Evolutionary conservation across 2,329 filamentous ascomycete species (phyloP).

Genomic region (Rhinocladiella mackenziei): DNA sequence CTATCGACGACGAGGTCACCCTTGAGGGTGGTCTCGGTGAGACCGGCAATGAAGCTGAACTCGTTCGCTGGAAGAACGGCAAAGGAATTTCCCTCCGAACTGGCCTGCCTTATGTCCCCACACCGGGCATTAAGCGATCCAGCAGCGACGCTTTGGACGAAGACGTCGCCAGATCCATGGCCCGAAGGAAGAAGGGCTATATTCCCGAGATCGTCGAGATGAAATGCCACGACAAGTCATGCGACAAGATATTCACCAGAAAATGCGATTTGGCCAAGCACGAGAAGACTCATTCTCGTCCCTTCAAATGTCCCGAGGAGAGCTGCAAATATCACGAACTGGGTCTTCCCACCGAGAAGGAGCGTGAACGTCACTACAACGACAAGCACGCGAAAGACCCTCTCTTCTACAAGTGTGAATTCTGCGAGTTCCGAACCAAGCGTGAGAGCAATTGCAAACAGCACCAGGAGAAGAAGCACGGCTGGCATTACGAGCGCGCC

Average conservation of each 20-base stretch:
- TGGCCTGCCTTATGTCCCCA: slow-evolving; percentile 57
- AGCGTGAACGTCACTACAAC: slow-evolving; percentile 91
- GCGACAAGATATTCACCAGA: slow-evolving; percentile 89
- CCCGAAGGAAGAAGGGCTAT: slow-evolving; percentile 88
- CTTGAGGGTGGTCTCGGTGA: slow-evolving; percentile 76
- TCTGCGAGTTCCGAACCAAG: slow-evolving; percentile 91
- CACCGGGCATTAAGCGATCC: slow-evolving; percentile 49
- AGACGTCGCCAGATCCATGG: slow-evolving; percentile 88
- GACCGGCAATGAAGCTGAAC: slow-evolving; percentile 76
- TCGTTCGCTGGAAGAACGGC: slow-evolving; percentile 77
- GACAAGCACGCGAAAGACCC: slow-evolving; percentile 87
- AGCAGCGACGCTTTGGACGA: slow-evolving; percentile 64
- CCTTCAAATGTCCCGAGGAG: slow-evolving; percentile 81
- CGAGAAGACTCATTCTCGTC: slow-evolving; percentile 93
- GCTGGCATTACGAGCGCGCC: slow-evolving; percentile 83
- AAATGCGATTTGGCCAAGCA: slow-evolving; percentile 98
- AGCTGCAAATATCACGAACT: slow-evolving; percentile 86
- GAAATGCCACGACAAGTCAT: slow-evolving; percentile 69
- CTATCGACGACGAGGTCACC: slow-evolving; percentile 65
- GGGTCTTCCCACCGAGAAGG: slow-evolving; percentile 97
- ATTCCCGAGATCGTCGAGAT: slow-evolving; percentile 78
- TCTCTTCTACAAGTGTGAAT: slow-evolving; percentile 77
- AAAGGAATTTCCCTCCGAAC: slow-evolving; percentile 74
- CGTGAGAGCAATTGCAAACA: slow-evolving; percentile 96
- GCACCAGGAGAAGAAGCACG: slow-evolving; percentile 96